Evolutionary conservation across 2,329 filamentous ascomycete genomes (phyloP), one percentile per base, ranked within the genome.

Genomic region (Parafenestella ontariensis): DNA sequence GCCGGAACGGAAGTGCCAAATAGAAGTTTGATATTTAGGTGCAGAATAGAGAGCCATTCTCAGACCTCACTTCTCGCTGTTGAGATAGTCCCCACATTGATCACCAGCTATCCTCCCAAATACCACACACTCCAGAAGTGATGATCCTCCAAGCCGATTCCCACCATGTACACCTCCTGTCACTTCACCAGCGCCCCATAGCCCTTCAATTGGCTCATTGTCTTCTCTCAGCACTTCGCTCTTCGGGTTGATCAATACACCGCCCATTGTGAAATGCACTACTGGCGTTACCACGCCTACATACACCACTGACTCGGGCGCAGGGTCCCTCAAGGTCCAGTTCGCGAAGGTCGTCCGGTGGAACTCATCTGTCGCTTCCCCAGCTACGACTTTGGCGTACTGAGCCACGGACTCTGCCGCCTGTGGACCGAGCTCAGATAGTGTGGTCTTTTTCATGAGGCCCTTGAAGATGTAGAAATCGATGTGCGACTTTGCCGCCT

Each of bases 241-340:
- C 40, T 79, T 75, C 6, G 81, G 75, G 60, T 85, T 83, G 59
- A 88, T 85, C 2, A 82, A 76, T 0, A 82, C 85, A 0, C 86
- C 86, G 4, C 86, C 86, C 86, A 89, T 89, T 1, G 86, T 88
- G 62, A 88, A 89, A 64, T 89, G 86, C 2, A 85, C 79, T 0
- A 88, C 84, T 0, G 86, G 86, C 4, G 87, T 89, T 1, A 89
- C 84, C 1, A 70, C 78, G 0, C 86, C 87, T 0, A 87, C 70
- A 54, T 84, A 87, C 0, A 88, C 76, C 24, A 84, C 78, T 3
- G 83, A 78, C 0, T 87, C 82, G 0, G 78, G 71, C 31, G 77
- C 78, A 4, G 77, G 75, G 13, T 83, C 78, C 0, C 70, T 72
- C 15, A 88, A 65, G 1, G 59, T 75, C 86, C 86, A 89, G 21